These are phyloP conservation scores for Microascus cirrosus DNA, from an alignment of 2,329 filamentous ascomycete genomes.

Conservation along the genomic window DNA sequence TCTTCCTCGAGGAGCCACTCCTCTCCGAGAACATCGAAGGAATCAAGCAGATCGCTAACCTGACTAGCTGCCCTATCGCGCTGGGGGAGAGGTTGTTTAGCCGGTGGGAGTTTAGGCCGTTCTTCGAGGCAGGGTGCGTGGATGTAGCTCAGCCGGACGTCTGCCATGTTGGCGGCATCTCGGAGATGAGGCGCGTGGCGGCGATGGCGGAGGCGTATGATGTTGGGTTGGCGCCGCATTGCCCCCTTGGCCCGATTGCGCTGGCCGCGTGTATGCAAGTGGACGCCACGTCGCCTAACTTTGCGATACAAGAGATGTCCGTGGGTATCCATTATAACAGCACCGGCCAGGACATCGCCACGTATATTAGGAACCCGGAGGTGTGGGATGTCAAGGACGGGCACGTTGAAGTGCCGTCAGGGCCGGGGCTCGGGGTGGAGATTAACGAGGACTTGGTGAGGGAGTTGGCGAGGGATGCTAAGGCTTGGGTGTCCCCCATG, in stretches of 20 bases:
- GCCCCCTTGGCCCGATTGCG: constrained; percentile 7
- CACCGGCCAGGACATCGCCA: constrained; percentile 34
- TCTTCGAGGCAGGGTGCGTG: constrained; percentile 1
- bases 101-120: constrained; percentile 7
- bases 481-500: constrained; percentile 54
- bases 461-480: constrained; percentile 41
- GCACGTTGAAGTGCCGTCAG: constrained; percentile 48
- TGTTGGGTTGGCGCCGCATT: constrained; percentile 7
- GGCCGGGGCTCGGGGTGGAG: constrained; percentile 57
- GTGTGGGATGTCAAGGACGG: constrained; percentile 33
- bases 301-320: constrained; percentile 8
- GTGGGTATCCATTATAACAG: constrained; percentile 2
- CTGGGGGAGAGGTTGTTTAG: constrained; percentile 7
- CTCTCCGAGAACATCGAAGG: constrained; percentile 7
- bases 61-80: constrained; percentile 6
- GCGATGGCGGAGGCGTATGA: constrained; percentile 8
- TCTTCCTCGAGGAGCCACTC: constrained; percentile 46
- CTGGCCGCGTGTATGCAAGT: constrained; percentile 8
- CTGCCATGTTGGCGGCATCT: constrained; percentile 7
- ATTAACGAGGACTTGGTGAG: constrained; percentile 28
- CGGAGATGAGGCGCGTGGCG: constrained; percentile 7
- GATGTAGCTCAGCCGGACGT: constrained; percentile 6
- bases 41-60: constrained; percentile 6
- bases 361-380: constrained; percentile 52
- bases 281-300: constrained; percentile 7